Percentiles rank a stretch among this genome's conserved stretches.
Conservation (phyloP, 345 rosid genomes). For the Citrus unshiu region DNA sequence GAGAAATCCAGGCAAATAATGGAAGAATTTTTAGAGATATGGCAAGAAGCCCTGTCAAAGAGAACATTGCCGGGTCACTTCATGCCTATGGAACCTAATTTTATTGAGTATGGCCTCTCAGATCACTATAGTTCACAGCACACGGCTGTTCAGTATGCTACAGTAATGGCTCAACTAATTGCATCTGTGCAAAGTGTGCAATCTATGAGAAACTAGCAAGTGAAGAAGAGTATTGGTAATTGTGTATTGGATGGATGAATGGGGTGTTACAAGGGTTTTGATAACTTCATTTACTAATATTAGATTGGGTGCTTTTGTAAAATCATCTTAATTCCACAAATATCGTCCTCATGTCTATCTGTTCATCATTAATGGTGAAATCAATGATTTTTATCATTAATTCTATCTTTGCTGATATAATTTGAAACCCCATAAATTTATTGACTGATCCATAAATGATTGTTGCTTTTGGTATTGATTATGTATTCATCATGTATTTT, state of each 20-base stretch:
- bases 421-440: too few species aligned
- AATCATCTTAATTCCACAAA: too few species aligned
- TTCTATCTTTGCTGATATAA: too few species aligned
- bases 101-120: constrained; percentile 64
- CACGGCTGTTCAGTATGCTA: constrained; percentile 78
- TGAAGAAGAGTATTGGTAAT: neutral
- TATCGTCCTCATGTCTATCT: too few species aligned
- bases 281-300: too few species aligned
- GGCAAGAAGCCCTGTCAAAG: constrained; percentile 72
- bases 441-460: too few species aligned
- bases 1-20: constrained; percentile 66
- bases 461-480: too few species aligned
- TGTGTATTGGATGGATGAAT: neutral
- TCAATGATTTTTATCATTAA: too few species aligned
- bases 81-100: constrained; percentile 60
- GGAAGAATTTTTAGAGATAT: constrained; percentile 79
- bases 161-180: constrained; percentile 73
- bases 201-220: constrained; percentile 43
- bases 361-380: too few species aligned
- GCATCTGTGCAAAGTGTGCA: constrained; percentile 67
- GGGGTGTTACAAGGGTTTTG: too few species aligned
- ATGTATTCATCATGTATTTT: too few species aligned
- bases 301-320: too few species aligned
- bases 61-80: constrained; percentile 79
- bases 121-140: constrained; percentile 76